Evolutionary conservation across 2,329 filamentous ascomycete species (phyloP), one percentile per base, ranked within the genome.

Genomic region (Rosellinia necatrix): DNA sequence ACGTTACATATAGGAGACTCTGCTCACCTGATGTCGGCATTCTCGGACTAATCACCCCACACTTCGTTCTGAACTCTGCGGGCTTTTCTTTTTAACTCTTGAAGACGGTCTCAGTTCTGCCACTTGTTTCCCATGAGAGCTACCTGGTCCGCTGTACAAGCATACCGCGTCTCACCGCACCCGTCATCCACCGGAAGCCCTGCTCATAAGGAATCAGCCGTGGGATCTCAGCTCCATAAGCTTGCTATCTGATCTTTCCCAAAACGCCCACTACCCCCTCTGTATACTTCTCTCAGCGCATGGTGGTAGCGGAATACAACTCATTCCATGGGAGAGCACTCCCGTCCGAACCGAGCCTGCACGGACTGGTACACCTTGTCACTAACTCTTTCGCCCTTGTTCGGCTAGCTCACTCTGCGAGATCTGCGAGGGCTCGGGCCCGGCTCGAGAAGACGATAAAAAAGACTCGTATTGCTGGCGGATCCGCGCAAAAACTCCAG

Each of bases 261-360:
- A 19, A 30, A 35, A n/a, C 12, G 9, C 29, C 30, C 12, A 40
- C 17, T 38, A 19, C 30, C 6, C 21, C 46, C 12, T 30, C 32
- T 10, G 40, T 10, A 44, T 22, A 40, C 43, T 25, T 35, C 46
- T 7, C 41, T 32, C 44, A 37, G 8, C 44, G 24, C 19, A 27
- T 17, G 17, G 49, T 38, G 38, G 30, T 35, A 34, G 41, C 30
- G 38, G 42, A 34, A 25, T 12, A 35, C 29, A 25, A 27, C 25
- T 41, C 30, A 29, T 22, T 32, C 41, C 34, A 48, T 50, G 35
- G 27, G 47, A 49, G 15, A 51, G 13, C 24, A 52, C 7, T 47
- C 27, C 40, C 53, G 44, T 49, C 40, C 40, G 50, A 49, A 41
- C 50, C 34, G 50, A 58, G 40, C 34, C 30, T 57, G 47, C 46